Base-by-base conservation (phyloP, 106 monocot species). In the Acorus calamus region DNA sequence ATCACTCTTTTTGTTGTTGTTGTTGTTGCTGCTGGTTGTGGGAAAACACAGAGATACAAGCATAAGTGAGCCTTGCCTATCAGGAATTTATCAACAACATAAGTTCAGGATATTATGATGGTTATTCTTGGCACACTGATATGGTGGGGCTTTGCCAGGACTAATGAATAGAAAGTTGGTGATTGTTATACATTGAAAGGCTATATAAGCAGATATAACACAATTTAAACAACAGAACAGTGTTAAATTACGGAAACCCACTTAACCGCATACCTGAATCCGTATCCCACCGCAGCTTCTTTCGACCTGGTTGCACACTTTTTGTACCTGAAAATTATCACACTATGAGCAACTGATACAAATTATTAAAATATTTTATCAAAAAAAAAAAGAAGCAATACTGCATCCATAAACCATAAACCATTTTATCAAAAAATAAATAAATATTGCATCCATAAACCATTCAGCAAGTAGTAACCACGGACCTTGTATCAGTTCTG, bases 401-500 rank as follows among this genome's bases (percentile, higher is more conserved):
- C 42, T 14, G 53, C 7, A 72, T 45, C 9, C 13, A 53, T 11
- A 11, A 10, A 63, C 6, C 62, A 53, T 6, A 50, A 28, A 28
- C 28, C 28, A 28, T 28, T 28, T 28, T 12, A 47, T 1, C 60
- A 4, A 60, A 60, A 2, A 14, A n/a, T n/a, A n/a, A n/a, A n/a
- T n/a, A 3, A 45, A 11, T 11, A 2, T 44, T 14, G 53, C 7
- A 72, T 45, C 9, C 13, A 53, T 11, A 11, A 10, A 63, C 6
- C 8, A 4, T 45, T 66, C 53, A 42, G 1, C 2, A 64, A 67
- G 5, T 28, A 28, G 0, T 28, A 28, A 64, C 11, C 51, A 62
- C 52, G 52, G 44, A 86, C 86, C 82, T 74, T 83, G 79, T 54
- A 82, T 74, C 6, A 86, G 86, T 63, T 86, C 86, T 50, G 68